A percentile compares a stretch with the other conserved stretches of the same genome.
Conservation (phyloP, 2,329 filamentous ascomycete species). For the Xylariaceae sp. region DNA sequence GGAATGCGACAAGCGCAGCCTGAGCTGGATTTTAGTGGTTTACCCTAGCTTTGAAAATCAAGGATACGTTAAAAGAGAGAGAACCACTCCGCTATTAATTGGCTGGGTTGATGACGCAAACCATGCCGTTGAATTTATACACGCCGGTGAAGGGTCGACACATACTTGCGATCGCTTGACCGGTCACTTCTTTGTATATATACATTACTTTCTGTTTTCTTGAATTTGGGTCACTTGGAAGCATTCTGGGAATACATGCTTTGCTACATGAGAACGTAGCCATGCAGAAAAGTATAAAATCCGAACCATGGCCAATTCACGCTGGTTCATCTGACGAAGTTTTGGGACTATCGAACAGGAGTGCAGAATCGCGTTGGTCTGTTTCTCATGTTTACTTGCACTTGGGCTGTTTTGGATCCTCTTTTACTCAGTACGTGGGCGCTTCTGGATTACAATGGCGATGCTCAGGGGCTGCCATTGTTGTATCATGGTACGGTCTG, state of each 20-base stretch:
- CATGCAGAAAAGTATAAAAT: conserved; percentile 1
- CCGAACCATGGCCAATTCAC: not conserved
- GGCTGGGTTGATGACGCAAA: not conserved
- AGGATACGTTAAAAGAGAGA: not conserved
- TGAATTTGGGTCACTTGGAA: not conserved
- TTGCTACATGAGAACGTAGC: not conserved
- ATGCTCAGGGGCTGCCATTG: conserved; percentile 6
- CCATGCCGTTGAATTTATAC: not conserved
- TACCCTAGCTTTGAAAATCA: conserved; percentile 31
- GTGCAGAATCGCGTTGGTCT: not conserved
- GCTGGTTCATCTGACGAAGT: not conserved
- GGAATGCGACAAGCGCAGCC: conserved; percentile 36
- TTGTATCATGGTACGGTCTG: conserved; percentile 14
- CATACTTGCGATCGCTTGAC: not conserved
- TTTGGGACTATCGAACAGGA: not conserved
- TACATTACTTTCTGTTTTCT: conserved; percentile 6
- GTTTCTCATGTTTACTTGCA: not conserved
- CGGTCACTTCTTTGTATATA: conserved; percentile 14
- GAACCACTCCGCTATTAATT: not conserved
- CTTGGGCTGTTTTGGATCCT: not conserved
- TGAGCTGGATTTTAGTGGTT: conserved; percentile 40
- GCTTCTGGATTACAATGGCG: conserved; percentile 6
- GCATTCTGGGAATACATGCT: not conserved
- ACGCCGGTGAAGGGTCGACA: not conserved
- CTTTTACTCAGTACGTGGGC: not conserved